A percentile compares a stretch with the other conserved stretches of the same genome.
Conservation (phyloP, 1,284 basidiomycete species). For the Irpex sp. region DNA sequence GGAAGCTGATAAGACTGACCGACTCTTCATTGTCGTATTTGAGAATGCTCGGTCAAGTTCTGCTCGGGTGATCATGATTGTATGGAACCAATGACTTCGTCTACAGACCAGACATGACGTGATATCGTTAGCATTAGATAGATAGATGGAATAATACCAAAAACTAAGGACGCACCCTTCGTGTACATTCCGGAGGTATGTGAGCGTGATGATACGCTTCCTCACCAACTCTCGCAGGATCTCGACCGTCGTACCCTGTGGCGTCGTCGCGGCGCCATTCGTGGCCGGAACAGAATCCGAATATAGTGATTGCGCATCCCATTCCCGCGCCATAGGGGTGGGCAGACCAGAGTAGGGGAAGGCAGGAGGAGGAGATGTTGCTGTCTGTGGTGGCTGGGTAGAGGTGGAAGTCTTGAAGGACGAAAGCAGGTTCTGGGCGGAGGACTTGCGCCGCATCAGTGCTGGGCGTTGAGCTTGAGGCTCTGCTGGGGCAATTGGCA, state of each 20-base stretch:
- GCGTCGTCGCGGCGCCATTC: constrained; percentile 36
- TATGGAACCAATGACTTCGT: constrained; percentile 85
- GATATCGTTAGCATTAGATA: constrained; percentile 3
- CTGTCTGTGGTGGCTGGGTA: constrained; percentile 14
- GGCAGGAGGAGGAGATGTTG: constrained; percentile 20
- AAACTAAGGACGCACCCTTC: constrained; percentile 61
- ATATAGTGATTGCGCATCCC: constrained; percentile 55
- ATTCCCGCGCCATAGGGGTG: constrained; percentile 49
- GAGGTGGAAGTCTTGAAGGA: constrained; percentile 55
- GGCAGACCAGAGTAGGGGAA: constrained; percentile 24
- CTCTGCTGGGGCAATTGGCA: constrained; percentile 24
- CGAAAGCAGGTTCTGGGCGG: constrained; percentile 77
- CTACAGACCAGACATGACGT: constrained; percentile 31
- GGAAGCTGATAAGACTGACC: constrained; percentile 42
- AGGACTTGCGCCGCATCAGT: constrained; percentile 76
- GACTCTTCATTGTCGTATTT: constrained; percentile 71
- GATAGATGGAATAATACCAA: neutral
- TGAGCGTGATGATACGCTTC: constrained; percentile 80
- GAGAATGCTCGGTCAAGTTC: constrained; percentile 75
- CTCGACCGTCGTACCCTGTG: constrained; percentile 68
- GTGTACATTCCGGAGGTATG: constrained; percentile 79
- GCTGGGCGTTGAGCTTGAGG: constrained; percentile 40
- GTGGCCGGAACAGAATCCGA: constrained; percentile 22
- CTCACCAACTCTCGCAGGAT: constrained; percentile 74
- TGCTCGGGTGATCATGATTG: constrained; percentile 68